Base-by-base conservation (phyloP, 768 basidiomycete species). In the Paxillus ammoniavirescens region DNA sequence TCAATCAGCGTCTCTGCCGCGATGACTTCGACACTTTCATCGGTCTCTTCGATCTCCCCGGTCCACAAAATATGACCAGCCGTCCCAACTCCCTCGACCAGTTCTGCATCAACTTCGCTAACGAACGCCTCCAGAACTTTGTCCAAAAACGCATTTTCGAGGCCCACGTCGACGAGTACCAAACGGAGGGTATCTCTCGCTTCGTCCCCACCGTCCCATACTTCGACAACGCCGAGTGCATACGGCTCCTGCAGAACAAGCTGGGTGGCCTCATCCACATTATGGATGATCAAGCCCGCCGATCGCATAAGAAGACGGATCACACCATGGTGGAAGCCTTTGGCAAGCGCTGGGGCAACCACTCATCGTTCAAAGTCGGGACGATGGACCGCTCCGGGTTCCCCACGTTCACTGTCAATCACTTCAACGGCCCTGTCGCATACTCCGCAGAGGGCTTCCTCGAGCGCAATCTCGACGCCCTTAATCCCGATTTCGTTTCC, bases 241-340 rank as follows among this genome's bases (percentile, higher is more conserved):
- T 98, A 30, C 83, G 92, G 8, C 76, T 99, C 30, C 73, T 98
- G 40, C 88, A 93, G 65, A 87, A 92, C 65, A 77, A 77, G 50
- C 93, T 91, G 1, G 95, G 94, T 9, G 97, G 97, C 2, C 76
- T 99, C 31, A 85, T 98, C 49, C 93, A 96, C 63, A 98, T 98
- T 70, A 92, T 98, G 89, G 95, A 98, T 65, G 96, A 98, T 65
- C 94, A 97, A 70, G 90, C 94, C 1, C 81, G 89, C 12, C 79
- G 90, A 37, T 80, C 82, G 52, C 87, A 84, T 54, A 95, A 93
- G 73, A 94, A 95, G 82, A 95, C 87, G 2, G 93, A 96, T 62
- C 82, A 87, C 50, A 91, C 89, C 0, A 97, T 98, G 93, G 83
- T 95, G 8, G 93, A 97, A 62, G 92, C 95, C 0, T 93, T 98